Evolutionary conservation across 345 rosid genomes (phyloP), one percentile per base, ranked within the genome.

Genomic region (Ceriops zippeliana): DNA sequence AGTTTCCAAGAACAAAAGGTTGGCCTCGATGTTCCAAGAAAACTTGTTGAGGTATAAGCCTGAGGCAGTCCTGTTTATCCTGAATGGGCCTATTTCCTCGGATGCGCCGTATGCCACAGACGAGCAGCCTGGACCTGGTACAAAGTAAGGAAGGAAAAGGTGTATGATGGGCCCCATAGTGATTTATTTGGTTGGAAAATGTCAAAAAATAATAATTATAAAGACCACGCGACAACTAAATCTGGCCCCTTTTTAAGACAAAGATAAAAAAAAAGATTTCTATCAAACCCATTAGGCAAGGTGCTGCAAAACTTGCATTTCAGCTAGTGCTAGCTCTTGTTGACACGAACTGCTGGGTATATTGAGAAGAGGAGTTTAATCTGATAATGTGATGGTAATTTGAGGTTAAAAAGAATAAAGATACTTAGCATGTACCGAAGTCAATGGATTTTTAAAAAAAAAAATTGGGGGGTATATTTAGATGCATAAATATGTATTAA

Each of bases 101-200:
- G 99, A 96, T 73, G 99, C 98, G 15, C 99, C 99, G 70, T 91
- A 96, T 37, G 97, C 99, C 78, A 96, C 90, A 2, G 99, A 96
- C 16, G 99, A 96, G 84, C 99, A 96, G 21, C 99, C 99, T 11
- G 98, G 99, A 34, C 98, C 99, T 92, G 78, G 47, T 38, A 38
- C 15, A 38, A 38, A 38, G 13, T 2, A 38, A 11, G 4, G 13
- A 38, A 11, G 47, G 16, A 10, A 38, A 38, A 38, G 13, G 47
- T 38, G 2, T 21, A 10, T 17, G 42, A 58, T 68, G 71, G 64
- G 57, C n/a, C 57, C 46, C 70, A 54, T 15, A 66, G 6, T 5
- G 7, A 49, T 28, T 56, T 7, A 24, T 9, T 63, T 47, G 49
- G 56, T 8, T 47, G 22, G 32, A 62, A 24, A 62, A 2, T n/a